Base-by-base conservation (phyloP, 2,329 filamentous ascomycete species). In the Hymenoscyphus fructigenus region DNA sequence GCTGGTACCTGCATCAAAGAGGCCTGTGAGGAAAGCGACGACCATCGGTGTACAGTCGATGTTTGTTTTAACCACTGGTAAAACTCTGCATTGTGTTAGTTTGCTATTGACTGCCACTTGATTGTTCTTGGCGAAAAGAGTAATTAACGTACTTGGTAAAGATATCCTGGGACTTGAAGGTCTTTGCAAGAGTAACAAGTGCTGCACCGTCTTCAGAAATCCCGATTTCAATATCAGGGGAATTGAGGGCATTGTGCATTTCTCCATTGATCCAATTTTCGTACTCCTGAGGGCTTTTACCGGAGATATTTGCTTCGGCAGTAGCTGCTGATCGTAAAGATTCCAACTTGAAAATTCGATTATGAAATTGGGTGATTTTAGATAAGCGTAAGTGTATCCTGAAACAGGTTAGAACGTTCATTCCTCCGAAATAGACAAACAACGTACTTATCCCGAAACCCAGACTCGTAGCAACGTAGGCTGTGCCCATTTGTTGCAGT, bases 81-180 rank as follows among this genome's bases (percentile, higher is more conserved):
- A 14, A 17, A 65, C 59, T 32, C 63, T 32, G 12, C 26, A n/a
- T 34, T 9, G 44, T 10, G 26, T 17, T 28, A 55, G 50, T 17
- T 7, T 55, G 14, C 3, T 55, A 17, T 55, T 26, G 47, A 47
- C 15, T 14, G 41, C 15, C 15, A 17, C 7, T 32, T 32, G 5
- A 47, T 17, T 12, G 17, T 53, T 53, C 3, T 5, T 15, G 3
- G 14, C 15, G 23, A 36, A 15, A 9, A 36, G 9, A 10, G 34
- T 12, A 9, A 36, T 36, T 36, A 9, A 34, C 62, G 29, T 63
- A 69, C 67, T 61, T 67, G 4, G 65, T 56, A 58, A 69, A 63
- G 32, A 67, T 64, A 4, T 65, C 62, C 26, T 63, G 57, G 2
- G n/a, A 32, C 6, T 65, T 15, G 12, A 65, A 20, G 26, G 20